phyloP scores from a whole-genome alignment of 306 rosid species.

The Alnus rubra region DNA sequence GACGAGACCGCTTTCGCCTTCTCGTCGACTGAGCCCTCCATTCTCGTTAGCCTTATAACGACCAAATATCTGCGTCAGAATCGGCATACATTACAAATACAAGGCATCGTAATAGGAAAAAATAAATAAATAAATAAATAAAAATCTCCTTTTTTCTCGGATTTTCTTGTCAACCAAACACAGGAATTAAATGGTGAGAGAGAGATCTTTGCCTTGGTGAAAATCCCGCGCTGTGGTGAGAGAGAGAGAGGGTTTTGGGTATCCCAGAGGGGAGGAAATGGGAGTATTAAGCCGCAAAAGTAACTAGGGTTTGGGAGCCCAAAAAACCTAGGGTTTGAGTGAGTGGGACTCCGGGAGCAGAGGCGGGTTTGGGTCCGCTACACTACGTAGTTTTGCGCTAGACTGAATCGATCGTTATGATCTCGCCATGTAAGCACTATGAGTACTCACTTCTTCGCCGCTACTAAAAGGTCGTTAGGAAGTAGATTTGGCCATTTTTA shows the following conservation, averaged over 20 bases:
- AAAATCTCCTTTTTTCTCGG: background rate
- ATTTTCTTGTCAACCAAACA: background rate
- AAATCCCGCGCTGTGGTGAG: background rate
- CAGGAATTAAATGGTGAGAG: background rate
- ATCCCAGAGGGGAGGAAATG: background rate
- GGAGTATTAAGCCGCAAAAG: too few species aligned
- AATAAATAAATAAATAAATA: background rate
- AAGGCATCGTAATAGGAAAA: background rate
- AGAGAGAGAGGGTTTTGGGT: background rate
- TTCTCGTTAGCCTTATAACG: background rate
- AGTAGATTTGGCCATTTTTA: too few species aligned
- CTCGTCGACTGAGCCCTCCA: constrained; percentile 29
- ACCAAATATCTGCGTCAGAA: background rate
- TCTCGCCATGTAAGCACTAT: background rate
- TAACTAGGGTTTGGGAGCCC: too few species aligned
- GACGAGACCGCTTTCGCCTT: constrained; percentile 26
- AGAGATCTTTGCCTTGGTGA: background rate
- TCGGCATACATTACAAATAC: background rate
- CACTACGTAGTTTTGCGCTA: background rate
- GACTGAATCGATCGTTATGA: background rate
- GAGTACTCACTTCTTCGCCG: background rate
- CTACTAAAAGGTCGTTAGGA: too few species aligned
- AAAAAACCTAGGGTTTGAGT: too few species aligned
- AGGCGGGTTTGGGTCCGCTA: background rate
- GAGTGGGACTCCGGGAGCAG: too few species aligned